phyloP scores from a whole-genome alignment of 2,329 filamentous ascomycete genomes.

The Herpotrichia juniperi region DNA sequence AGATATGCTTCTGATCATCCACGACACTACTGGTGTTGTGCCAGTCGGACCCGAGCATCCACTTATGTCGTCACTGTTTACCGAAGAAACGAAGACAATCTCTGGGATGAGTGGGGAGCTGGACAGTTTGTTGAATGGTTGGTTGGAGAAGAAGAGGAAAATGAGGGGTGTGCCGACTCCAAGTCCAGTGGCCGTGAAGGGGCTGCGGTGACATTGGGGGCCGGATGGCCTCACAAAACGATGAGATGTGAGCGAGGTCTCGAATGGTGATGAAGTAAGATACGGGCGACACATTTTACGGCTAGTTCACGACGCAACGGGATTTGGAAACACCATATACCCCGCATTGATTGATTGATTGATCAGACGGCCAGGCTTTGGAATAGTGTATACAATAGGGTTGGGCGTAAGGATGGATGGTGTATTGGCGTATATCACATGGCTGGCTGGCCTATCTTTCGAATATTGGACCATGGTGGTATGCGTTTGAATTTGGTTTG shows the following conservation, averaged over 20 bases:
- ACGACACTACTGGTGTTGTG: slow-evolving; percentile 84
- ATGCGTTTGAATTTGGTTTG: not conserved
- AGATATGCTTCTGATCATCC: slow-evolving; percentile 88
- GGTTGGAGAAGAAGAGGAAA: slow-evolving; percentile 63
- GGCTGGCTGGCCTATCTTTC: not conserved
- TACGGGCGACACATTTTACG: no score
- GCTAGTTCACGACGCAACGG: no score
- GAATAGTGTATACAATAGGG: not conserved
- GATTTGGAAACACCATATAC: not conserved
- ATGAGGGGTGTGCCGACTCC: slow-evolving; percentile 1
- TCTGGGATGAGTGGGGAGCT: slow-evolving; percentile 89
- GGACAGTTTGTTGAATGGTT: slow-evolving; percentile 84
- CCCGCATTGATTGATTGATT: slow-evolving; percentile 5
- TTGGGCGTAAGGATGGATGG: not conserved
- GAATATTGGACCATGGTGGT: not conserved
- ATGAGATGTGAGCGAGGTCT: not conserved
- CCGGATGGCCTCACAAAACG: not conserved
- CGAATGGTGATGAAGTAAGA: no score
- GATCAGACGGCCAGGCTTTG: not conserved
- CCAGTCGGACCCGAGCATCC: slow-evolving; percentile 86
- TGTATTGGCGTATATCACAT: not conserved
- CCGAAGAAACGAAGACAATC: slow-evolving; percentile 83
- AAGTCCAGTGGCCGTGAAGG: not conserved
- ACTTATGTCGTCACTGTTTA: slow-evolving; percentile 78
- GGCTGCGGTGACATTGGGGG: not conserved